Conservation (phyloP, 805 yeast species). For the Monosporozyma aerobia region DNA sequence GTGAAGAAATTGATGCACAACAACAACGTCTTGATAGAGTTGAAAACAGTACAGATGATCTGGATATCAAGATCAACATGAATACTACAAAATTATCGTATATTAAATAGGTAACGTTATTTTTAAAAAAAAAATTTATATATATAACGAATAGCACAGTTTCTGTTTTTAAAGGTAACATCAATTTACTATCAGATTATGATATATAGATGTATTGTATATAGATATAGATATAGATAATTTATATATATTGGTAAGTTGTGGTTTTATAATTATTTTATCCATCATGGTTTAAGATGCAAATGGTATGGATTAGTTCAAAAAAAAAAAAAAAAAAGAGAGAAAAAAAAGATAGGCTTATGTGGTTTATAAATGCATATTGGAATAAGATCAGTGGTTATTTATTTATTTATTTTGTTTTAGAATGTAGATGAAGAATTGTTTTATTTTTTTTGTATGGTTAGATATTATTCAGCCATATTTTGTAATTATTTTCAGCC, state of each 20-base stretch:
- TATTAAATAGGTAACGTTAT: conserved; percentile 30
- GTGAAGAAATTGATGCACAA: conserved; percentile 72
- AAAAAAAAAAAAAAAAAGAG: background rate
- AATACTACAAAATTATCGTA: conserved; percentile 60
- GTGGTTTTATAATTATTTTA: background rate
- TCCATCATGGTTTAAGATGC: background rate
- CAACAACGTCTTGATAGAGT: conserved; percentile 63
- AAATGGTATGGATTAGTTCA: background rate
- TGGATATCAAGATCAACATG: conserved; percentile 76
- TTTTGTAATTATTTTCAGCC: conserved; percentile 26
- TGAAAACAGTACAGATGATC: conserved; percentile 73
- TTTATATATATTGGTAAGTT: too few species aligned
- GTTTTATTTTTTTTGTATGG: background rate
- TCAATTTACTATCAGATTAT: too few species aligned
- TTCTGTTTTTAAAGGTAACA: background rate
- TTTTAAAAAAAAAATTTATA: too few species aligned
- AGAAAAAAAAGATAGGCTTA: too few species aligned
- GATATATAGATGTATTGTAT: background rate
- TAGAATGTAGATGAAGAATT: background rate
- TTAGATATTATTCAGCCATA: conserved; percentile 20
- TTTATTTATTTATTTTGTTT: background rate
- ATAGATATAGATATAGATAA: background rate
- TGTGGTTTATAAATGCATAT: background rate
- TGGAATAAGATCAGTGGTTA: background rate
- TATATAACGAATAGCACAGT: background rate